Conservation (phyloP, 75 land plant genomes). For the Ceratopteris richardii region DNA sequence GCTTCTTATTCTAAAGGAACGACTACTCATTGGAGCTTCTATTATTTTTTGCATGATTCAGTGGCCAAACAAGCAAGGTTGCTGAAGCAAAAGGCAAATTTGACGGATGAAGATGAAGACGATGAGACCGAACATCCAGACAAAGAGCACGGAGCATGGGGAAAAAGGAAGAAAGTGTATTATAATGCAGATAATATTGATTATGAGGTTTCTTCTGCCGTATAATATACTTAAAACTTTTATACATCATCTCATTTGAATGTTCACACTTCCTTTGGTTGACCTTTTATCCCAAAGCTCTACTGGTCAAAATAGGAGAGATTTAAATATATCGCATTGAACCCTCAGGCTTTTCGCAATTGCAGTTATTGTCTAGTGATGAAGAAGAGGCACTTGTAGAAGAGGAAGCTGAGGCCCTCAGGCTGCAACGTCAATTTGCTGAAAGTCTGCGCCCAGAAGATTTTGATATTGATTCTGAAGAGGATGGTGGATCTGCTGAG, state of each 20-base stretch:
- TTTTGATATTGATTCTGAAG: conserved; percentile 53
- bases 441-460: conserved; percentile 55
- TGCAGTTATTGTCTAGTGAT: conserved; percentile 75
- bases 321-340: too few species aligned
- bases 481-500: conserved; percentile 35
- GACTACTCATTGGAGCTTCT: conserved; percentile 1
- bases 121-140: conserved; percentile 50
- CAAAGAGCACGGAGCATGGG: conserved; percentile 62
- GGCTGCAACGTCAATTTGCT: conserved; percentile 50
- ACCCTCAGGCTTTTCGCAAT: too few species aligned
- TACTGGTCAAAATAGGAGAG: too few species aligned
- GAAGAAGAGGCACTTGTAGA: conserved; percentile 66
- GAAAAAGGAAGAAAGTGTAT: conserved; percentile 47
- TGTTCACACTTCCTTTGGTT: too few species aligned
- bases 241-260: too few species aligned
- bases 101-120: conserved; percentile 56
- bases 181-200: conserved; percentile 70
- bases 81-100: conserved; percentile 50
- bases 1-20: too few species aligned
- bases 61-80: conserved; percentile 66
- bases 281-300: too few species aligned
- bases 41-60: conserved; percentile 13
- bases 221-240: too few species aligned
- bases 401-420: conserved; percentile 62
- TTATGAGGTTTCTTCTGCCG: conserved; percentile 65